Evolutionary conservation across 108 stramenopile species (phyloP).

Genomic region (Discostella pseudostelligera): DNA sequence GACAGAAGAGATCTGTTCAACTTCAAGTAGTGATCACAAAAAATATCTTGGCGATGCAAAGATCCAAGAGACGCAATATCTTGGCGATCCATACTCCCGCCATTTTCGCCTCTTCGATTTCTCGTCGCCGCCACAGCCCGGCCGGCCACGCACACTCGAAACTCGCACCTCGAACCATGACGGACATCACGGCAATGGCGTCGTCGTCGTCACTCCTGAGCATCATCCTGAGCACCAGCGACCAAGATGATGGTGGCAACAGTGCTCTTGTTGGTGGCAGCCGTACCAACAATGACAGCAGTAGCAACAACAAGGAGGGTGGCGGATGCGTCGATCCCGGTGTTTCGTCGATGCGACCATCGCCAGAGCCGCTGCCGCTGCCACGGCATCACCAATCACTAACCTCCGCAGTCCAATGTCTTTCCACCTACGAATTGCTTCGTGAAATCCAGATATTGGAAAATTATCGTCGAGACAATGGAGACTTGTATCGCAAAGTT

Average conservation of each 20-base stretch:
- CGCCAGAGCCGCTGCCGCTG: background rate
- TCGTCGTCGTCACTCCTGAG: conserved; percentile 2
- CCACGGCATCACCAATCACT: conserved; percentile 12
- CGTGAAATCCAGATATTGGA: conserved; percentile 14
- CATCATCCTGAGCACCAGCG: conserved; percentile 10
- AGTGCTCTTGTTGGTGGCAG: background rate
- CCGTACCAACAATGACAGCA: background rate
- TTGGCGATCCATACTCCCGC: too few species aligned
- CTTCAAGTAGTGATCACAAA: too few species aligned
- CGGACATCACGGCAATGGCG: too few species aligned
- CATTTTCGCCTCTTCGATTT: too few species aligned
- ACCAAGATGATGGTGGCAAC: background rate
- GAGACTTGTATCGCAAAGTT: conserved; percentile 45
- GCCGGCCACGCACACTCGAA: too few species aligned
- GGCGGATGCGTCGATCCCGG: too few species aligned
- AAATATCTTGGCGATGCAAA: too few species aligned
- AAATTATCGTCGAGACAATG: conserved; percentile 5
- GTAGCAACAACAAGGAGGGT: background rate
- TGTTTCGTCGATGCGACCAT: background rate
- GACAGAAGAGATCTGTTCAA: too few species aligned
- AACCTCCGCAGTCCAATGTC: conserved; percentile 9
- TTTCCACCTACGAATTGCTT: conserved; percentile 8
- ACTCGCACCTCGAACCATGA: too few species aligned
- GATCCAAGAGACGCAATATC: too few species aligned
- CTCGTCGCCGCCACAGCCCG: too few species aligned